Evolutionary conservation across 2,329 filamentous ascomycete genomes (phyloP).

Genomic region (Xylariaceae sp.): DNA sequence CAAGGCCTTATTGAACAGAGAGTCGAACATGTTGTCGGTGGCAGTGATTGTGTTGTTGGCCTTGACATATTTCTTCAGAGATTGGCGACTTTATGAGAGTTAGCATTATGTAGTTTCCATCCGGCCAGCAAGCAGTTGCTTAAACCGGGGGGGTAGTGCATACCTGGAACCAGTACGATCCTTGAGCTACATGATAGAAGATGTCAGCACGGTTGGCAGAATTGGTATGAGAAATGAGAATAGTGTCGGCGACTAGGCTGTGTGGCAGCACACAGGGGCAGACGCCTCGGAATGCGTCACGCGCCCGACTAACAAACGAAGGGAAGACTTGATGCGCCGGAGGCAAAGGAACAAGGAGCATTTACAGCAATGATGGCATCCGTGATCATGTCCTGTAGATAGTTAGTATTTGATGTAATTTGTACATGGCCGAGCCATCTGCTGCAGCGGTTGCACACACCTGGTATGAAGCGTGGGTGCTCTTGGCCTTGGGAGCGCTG

Average conservation of each 20-base stretch:
- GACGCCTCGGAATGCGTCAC: slow-evolving; percentile 1
- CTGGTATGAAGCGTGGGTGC: slow-evolving; percentile 64
- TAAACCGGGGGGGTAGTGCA: slow-evolving; percentile 17
- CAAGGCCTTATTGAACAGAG: slow-evolving; percentile 74
- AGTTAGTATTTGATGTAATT: slow-evolving; percentile 45
- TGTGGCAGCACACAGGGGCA: slow-evolving; percentile 10
- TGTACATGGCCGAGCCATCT: slow-evolving; percentile 22
- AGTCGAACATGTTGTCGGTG: slow-evolving; percentile 63
- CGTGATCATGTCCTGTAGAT: slow-evolving; percentile 65
- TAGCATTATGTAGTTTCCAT: slow-evolving; percentile 38
- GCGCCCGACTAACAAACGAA: slow-evolving; percentile 36
- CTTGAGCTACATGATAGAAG: slow-evolving; percentile 58
- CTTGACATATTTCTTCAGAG: slow-evolving; percentile 63
- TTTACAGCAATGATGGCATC: slow-evolving; percentile 68
- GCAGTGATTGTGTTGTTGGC: slow-evolving; percentile 46
- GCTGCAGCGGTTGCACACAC: slow-evolving; percentile 48
- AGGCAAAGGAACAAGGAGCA: slow-evolving; percentile 46
- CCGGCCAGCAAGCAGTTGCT: background rate
- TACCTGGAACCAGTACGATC: slow-evolving; percentile 66
- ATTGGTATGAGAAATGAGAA: background rate
- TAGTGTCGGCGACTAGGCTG: background rate
- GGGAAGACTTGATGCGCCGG: slow-evolving; percentile 46
- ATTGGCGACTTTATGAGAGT: slow-evolving; percentile 56
- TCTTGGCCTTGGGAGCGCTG: slow-evolving; percentile 57
- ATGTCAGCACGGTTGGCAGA: slow-evolving; percentile 48